Conservation (phyloP, 352 stramenopile species). For the Phytophthora quininea region DNA sequence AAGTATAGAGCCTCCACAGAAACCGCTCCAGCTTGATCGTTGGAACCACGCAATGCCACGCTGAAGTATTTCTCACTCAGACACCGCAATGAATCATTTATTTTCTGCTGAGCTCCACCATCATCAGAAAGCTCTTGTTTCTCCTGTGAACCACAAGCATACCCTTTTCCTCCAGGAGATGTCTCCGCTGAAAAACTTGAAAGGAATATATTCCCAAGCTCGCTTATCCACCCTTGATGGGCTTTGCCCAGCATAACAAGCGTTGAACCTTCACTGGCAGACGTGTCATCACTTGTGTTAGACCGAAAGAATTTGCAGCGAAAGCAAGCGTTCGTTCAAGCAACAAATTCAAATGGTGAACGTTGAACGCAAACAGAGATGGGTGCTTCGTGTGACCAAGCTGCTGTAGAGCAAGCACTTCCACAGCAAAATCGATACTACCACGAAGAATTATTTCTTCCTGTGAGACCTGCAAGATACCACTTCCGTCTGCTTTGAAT, state of each 20-base stretch:
- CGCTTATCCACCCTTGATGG: constrained; percentile 68
- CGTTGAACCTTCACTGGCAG: constrained; percentile 26
- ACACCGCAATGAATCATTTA: constrained; percentile 37
- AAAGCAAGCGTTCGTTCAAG: constrained; percentile 50
- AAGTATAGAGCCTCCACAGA: constrained; percentile 53
- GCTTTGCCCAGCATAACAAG: constrained; percentile 61
- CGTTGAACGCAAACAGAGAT: constrained; percentile 48
- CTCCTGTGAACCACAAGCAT: background rate
- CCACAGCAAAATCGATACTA: constrained; percentile 52
- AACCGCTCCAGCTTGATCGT: constrained; percentile 25
- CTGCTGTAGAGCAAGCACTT: constrained; percentile 48
- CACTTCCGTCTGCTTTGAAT: constrained; percentile 3
- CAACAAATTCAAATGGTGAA: constrained; percentile 52
- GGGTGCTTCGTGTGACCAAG: constrained; percentile 14
- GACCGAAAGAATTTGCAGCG: constrained; percentile 4
- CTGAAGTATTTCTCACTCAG: constrained; percentile 78
- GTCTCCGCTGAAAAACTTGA: constrained; percentile 21
- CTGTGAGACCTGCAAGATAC: constrained; percentile 33
- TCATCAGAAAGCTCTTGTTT: background rate
- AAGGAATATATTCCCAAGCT: constrained; percentile 54
- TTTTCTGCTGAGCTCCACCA: constrained; percentile 35
- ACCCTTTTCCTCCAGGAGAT: no score
- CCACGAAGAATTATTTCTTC: constrained; percentile 60
- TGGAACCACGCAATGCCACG: constrained; percentile 37
- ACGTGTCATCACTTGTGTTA: background rate